A percentile compares a stretch with the other conserved stretches of the same genome.
These are phyloP conservation scores for Talaromyces sp. DNA, from an alignment of 2,329 filamentous ascomycete genomes.

Conservation along the genomic window DNA sequence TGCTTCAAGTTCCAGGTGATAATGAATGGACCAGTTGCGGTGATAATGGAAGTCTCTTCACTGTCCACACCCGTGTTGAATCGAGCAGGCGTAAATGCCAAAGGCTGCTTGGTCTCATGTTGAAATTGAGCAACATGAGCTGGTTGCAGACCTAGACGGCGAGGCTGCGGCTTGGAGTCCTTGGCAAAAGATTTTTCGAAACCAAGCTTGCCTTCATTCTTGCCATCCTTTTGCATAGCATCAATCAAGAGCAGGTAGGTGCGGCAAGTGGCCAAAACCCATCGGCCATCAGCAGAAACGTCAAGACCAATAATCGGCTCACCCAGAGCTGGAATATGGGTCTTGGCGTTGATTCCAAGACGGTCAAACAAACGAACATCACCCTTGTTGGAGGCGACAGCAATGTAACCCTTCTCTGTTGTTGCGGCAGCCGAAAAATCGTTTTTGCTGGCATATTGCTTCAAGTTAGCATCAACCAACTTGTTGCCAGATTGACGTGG, in stretches of 20 bases:
- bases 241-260: slow-evolving; percentile 96
- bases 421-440: slow-evolving; percentile 93
- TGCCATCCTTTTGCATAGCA: slow-evolving; percentile 82
- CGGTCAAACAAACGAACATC: slow-evolving; percentile 96
- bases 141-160: slow-evolving; percentile 81
- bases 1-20: slow-evolving; percentile 96
- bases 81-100: slow-evolving; percentile 84
- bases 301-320: slow-evolving; percentile 94
- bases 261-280: slow-evolving; percentile 89
- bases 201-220: slow-evolving; percentile 96
- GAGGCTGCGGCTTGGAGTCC: slow-evolving; percentile 88
- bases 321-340: slow-evolving; percentile 88
- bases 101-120: slow-evolving; percentile 83
- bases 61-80: slow-evolving; percentile 86
- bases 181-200: slow-evolving; percentile 93
- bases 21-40: slow-evolving; percentile 93
- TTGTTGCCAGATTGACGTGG: slow-evolving; percentile 87
- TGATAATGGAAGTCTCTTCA: slow-evolving; percentile 91
- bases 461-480: slow-evolving; percentile 85
- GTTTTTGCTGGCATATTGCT: slow-evolving; percentile 96
- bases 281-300: slow-evolving; percentile 90
- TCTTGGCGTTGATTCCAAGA: slow-evolving; percentile 95
- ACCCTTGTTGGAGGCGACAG: slow-evolving; percentile 95
- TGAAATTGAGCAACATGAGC: slow-evolving; percentile 96
- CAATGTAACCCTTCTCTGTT: slow-evolving; percentile 94